Evolutionary conservation across 345 rosid genomes (phyloP), one percentile per base, ranked within the genome.

Genomic region (Camelina hispida): DNA sequence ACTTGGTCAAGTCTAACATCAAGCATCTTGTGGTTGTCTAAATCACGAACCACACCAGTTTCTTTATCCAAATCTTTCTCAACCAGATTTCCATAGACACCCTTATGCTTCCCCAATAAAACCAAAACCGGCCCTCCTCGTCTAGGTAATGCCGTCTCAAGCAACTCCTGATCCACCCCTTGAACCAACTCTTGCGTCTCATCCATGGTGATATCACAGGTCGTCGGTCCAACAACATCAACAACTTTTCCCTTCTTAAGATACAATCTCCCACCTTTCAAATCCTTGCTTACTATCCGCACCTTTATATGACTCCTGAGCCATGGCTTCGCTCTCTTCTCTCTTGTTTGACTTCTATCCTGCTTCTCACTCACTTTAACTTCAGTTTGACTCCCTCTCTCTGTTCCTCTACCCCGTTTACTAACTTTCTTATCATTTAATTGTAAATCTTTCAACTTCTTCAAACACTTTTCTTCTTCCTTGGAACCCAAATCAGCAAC

Each of bases 61-160:
- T 85, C 93, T 16, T 71, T 52, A 48, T 94, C 91, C 58, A 81
- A 76, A 85, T 93, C 94, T 83, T 77, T 91, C 59, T 85, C 85
- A 40, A 89, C 85, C 67, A 93, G 80, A 78, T 51, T 87, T 57
- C 98, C 98, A 74, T 84, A 89, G 0, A 78, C 84, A 50, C 93
- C 96, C 55, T 86, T 84, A 77, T 91, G 84, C 66, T 75, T 90
- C 40, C 97, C 97, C 44, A 70, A 81, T 63, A 91, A 55, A 68
- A 94, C 81, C 72, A 91, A 82, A 18, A 94, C 93, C 0, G 81
- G 78, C 5, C 95, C 96, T 9, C 91, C 96, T 13, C 84, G 81
- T 63, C 83, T 86, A 0, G 97, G 97, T 78, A 93, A 78, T 71
- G 93, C 98, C 44, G 94, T 91, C 89, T 93, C 94, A 7, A 93